These are phyloP conservation scores for Monilinia laxa DNA, from an alignment of 2,329 filamentous ascomycete genomes.

Conservation along the genomic window DNA sequence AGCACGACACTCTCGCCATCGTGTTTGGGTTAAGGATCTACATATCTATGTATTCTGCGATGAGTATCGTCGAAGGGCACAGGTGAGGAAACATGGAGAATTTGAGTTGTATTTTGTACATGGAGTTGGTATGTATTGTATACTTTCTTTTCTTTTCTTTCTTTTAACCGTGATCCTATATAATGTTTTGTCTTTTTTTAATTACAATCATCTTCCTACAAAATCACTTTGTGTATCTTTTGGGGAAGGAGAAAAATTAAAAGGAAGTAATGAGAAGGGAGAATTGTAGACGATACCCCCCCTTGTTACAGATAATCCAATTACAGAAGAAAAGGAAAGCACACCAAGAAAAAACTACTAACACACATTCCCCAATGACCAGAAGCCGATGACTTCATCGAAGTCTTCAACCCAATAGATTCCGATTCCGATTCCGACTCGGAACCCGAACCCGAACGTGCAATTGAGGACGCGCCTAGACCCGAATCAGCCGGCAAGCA, in stretches of 20 bases:
- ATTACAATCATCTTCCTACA: too few species aligned
- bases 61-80: constrained; percentile 55
- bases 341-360: background rate
- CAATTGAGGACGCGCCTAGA: background rate
- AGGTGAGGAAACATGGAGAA: constrained; percentile 44
- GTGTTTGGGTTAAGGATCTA: constrained; percentile 54
- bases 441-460: too few species aligned
- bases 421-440: background rate
- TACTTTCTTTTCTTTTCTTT: background rate
- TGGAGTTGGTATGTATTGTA: constrained; percentile 31
- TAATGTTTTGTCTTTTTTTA: too few species aligned
- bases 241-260: too few species aligned
- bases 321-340: background rate
- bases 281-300: background rate
- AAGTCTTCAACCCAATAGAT: constrained; percentile 12
- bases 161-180: background rate
- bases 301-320: background rate
- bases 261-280: background rate
- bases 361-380: background rate
- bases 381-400: constrained; percentile 23
- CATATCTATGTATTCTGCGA: constrained; percentile 59
- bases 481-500: background rate
- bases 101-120: constrained; percentile 40
- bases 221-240: too few species aligned
- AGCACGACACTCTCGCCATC: constrained; percentile 47